Base-by-base conservation (phyloP, 164 flowering plant genomes). In the Umbellularia californica region DNA sequence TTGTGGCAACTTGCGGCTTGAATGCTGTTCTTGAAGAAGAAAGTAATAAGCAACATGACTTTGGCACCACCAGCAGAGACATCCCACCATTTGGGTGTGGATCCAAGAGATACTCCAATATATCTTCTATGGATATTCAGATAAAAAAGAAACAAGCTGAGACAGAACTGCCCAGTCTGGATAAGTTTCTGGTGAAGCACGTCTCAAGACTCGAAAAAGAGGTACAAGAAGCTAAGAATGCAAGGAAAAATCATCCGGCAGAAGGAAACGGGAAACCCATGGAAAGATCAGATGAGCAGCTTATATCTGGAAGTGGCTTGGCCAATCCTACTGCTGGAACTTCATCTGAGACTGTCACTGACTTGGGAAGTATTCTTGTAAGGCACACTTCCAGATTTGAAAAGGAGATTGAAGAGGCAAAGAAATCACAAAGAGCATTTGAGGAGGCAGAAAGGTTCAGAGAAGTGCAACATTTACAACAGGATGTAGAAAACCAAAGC, bases 1-100 rank as follows among this genome's bases (percentile, higher is more conserved):
- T 92, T 71, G 99, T 95, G 77, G 99, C 97, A 74, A 95, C 99
- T 69, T 90, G 93, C 81, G 98, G 99, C 58, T 78, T 95, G 75
- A 93, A 82, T 90, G 99, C 97, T 79, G 92, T 87, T 77, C 87
- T 89, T 69, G 90, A 90, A 83, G 83, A 79, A 58, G 89, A 84
- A 77, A 82, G 70, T 52, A 66, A 63, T 72, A 89, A 82, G 81
- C 84, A 77, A 65, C 85, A 73, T 17, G 74, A 65, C 47, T 76
- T 77, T 75, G 76, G 70, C 60, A 47, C 22, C 58, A 19, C 80
- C 51, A 79, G 66, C 27, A 72, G 81, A 30, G 76, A 77, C 70
- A 68, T 77, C 77, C 74, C 87, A 33, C 75, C 80, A 14, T 19
- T 67, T 3, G 80, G 47, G 47, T 41, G 47, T 41, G 10, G 82